Percentiles rank a stretch among this genome's conserved stretches.
These are phyloP conservation scores for Danielozyma ontarioensis DNA, from an alignment of 805 yeast genomes.

Conservation along the genomic window DNA sequence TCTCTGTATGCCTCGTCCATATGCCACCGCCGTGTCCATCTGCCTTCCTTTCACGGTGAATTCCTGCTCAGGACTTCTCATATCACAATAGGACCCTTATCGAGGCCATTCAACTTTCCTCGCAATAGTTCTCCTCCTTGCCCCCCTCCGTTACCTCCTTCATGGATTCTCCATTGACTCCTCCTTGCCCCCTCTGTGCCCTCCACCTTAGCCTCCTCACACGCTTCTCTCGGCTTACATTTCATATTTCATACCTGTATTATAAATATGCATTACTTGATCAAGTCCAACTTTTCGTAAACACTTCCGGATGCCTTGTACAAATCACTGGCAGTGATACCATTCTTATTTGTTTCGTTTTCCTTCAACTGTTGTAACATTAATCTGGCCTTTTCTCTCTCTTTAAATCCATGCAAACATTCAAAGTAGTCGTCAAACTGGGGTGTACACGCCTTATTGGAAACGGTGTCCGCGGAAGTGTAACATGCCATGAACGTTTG, in stretches of 20 bases:
- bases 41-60: no score
- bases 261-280: slow-evolving; percentile 8
- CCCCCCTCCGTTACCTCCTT: no score
- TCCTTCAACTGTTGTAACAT: slow-evolving; percentile 44
- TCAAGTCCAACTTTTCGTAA: slow-evolving; percentile 41
- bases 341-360: slow-evolving; percentile 34
- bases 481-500: slow-evolving; percentile 40
- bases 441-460: slow-evolving; percentile 39
- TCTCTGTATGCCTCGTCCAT: no score
- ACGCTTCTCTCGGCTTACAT: no score
- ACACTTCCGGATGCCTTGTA: slow-evolving; percentile 36
- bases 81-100: no score
- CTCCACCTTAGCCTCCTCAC: no score
- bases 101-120: no score
- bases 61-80: no score
- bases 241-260: neutral
- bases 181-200: no score
- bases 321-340: slow-evolving; percentile 39
- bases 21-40: no score
- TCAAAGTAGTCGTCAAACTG: slow-evolving; percentile 42
- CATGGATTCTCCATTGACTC: no score
- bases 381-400: slow-evolving; percentile 40
- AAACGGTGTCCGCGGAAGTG: slow-evolving; percentile 39
- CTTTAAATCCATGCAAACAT: slow-evolving; percentile 43
- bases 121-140: no score